Percentiles rank a stretch among this genome's conserved stretches.
These are phyloP conservation scores for Fomitopsis pinicola DNA, from an alignment of 1,284 basidiomycete species.

Conservation along the genomic window DNA sequence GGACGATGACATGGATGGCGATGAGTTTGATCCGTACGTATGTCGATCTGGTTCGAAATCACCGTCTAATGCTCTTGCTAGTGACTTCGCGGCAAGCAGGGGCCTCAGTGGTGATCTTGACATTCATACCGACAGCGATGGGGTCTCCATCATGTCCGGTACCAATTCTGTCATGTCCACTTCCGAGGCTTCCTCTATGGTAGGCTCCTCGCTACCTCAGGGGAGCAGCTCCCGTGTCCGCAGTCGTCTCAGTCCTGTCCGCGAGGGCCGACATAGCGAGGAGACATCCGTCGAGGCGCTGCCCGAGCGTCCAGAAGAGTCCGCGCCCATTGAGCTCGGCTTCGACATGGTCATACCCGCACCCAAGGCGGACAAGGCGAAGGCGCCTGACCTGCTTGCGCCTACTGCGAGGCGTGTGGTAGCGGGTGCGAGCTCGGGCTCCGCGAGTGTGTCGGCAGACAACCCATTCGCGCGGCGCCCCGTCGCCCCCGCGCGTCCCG, in stretches of 20 bases:
- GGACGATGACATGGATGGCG: constrained; percentile 58
- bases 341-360: constrained; percentile 44
- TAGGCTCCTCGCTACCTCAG: constrained; percentile 42
- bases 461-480: constrained; percentile 48
- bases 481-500: constrained; percentile 35
- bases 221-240: constrained; percentile 37
- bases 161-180: constrained; percentile 43
- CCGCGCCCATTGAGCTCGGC: constrained; percentile 32
- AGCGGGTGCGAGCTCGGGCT: constrained; percentile 8
- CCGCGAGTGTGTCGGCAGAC: background rate
- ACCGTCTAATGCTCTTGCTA: constrained; percentile 32
- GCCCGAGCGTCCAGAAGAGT: constrained; percentile 18
- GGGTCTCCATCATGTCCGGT: constrained; percentile 49
- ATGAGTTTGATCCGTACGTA: constrained; percentile 72
- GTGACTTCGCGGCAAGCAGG: constrained; percentile 36
- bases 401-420: constrained; percentile 9
- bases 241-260: constrained; percentile 64
- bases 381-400: background rate
- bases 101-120: constrained; percentile 17
- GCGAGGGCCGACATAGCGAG: constrained; percentile 39
- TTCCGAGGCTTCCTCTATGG: constrained; percentile 45
- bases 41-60: background rate
- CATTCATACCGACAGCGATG: constrained; percentile 52
- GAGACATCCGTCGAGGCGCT: constrained; percentile 21
- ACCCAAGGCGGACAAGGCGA: constrained; percentile 12